Conservation (phyloP, 345 rosid genomes). For the Heritiera littoralis region DNA sequence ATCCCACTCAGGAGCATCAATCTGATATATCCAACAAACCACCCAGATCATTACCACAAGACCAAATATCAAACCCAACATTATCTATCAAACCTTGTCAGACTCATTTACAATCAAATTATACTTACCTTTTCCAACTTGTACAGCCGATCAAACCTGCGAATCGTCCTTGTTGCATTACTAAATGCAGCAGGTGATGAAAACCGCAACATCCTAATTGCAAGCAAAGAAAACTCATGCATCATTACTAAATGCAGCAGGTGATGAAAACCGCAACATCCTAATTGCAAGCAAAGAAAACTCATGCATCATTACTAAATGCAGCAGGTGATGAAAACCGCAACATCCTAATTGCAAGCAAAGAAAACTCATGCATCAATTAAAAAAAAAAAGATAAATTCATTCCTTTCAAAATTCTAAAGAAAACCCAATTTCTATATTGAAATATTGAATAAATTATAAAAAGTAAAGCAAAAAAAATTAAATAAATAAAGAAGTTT, state of each 20-base stretch:
- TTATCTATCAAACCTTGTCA: not conserved
- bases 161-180: slow-evolving; percentile 41
- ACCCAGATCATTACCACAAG: not conserved
- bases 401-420: not conserved
- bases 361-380: not conserved
- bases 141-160: slow-evolving; percentile 52
- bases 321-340: slow-evolving; percentile 49
- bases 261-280: slow-evolving; percentile 58
- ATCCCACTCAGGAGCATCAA: slow-evolving; percentile 53
- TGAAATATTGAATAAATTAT: not conserved
- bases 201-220: slow-evolving; percentile 60
- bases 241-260: slow-evolving; percentile 40
- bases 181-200: slow-evolving; percentile 42
- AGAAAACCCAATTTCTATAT: not conserved
- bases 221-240: slow-evolving; percentile 20
- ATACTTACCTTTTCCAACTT: slow-evolving; percentile 55
- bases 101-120: slow-evolving; percentile 19
- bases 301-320: slow-evolving; percentile 44
- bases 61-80: not conserved
- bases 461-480: slow-evolving; percentile 10
- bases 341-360: slow-evolving; percentile 49
- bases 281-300: slow-evolving; percentile 38
- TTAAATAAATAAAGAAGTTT: slow-evolving; percentile 17
- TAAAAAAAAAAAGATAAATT: not conserved
- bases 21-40: slow-evolving; percentile 39